These are phyloP conservation scores for Starmerella bombi DNA, from an alignment of 805 yeast genomes.

Conservation along the genomic window DNA sequence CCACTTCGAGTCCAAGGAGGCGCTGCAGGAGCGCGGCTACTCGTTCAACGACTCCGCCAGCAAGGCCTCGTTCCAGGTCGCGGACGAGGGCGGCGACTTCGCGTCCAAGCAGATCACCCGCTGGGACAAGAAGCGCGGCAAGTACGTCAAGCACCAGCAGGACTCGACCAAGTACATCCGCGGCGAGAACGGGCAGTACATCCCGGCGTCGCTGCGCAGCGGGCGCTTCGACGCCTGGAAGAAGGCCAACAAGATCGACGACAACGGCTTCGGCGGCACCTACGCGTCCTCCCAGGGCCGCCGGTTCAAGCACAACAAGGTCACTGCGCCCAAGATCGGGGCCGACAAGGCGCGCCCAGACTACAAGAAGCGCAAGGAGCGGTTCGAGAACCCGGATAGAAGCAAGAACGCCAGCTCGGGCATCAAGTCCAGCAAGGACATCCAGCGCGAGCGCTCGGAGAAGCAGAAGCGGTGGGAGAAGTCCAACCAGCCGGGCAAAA, in stretches of 20 bases:
- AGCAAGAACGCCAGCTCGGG: conserved; percentile 43
- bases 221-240: conserved; percentile 94
- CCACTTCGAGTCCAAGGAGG: conserved; percentile 74
- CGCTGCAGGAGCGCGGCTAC: conserved; percentile 70
- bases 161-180: conserved; percentile 59
- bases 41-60: conserved; percentile 55
- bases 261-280: conserved; percentile 40
- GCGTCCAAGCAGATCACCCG: conserved; percentile 43
- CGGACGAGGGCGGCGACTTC: conserved; percentile 58
- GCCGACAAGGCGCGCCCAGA: conserved; percentile 91
- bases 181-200: conserved; percentile 85
- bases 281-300: conserved; percentile 30
- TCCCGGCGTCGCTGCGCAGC: conserved; percentile 82
- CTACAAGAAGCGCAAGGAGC: conserved; percentile 65
- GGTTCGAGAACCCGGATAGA: conserved; percentile 40
- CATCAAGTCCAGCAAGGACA: conserved; percentile 54
- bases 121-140: conserved; percentile 92
- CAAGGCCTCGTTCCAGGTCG: conserved; percentile 75
- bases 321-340: conserved; percentile 58
- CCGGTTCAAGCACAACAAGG: conserved; percentile 56
- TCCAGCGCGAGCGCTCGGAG: conserved; percentile 58
- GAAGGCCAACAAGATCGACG: conserved; percentile 43
- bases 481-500: conserved; percentile 24
- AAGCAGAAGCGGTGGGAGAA: conserved; percentile 67
- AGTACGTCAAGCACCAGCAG: conserved; percentile 70